Evolutionary conservation across 2,329 filamentous ascomycete species (phyloP).

Genomic region (Penicillium palitans): DNA sequence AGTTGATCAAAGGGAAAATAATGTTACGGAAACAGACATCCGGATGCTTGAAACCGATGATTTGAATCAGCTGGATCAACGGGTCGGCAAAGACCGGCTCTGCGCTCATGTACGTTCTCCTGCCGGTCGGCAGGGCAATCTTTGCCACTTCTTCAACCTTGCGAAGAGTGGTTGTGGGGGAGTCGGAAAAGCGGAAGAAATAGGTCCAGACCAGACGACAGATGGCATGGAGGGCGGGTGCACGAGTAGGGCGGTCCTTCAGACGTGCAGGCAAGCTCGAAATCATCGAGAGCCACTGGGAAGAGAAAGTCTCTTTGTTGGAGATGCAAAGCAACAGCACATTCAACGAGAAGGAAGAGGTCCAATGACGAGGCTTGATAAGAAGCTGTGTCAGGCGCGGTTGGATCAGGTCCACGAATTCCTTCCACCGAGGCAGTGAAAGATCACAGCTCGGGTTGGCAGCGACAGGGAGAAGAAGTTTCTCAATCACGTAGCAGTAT

Average conservation of each 20-base stretch:
- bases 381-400: conserved; percentile 81
- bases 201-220: conserved; percentile 94
- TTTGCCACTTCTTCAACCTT: conserved; percentile 90
- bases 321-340: conserved; percentile 86
- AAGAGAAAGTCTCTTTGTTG: conserved; percentile 75
- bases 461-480: conserved; percentile 81
- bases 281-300: conserved; percentile 83
- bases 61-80: conserved; percentile 87
- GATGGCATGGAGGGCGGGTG: conserved; percentile 81
- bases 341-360: conserved; percentile 81
- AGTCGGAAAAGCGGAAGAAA: conserved; percentile 78
- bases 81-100: conserved; percentile 85
- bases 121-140: conserved; percentile 77
- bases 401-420: conserved; percentile 76
- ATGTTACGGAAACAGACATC: conserved; percentile 90
- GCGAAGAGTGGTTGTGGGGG: conserved; percentile 64
- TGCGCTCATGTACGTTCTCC: conserved; percentile 76
- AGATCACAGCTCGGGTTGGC: conserved; percentile 77
- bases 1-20: conserved; percentile 93
- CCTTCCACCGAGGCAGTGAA: conserved; percentile 78
- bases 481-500: conserved; percentile 89
- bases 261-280: conserved; percentile 75
- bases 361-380: conserved; percentile 89
- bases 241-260: conserved; percentile 77
- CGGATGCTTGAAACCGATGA: conserved; percentile 90